Evolutionary conservation across 2,329 filamentous ascomycete genomes (phyloP), one percentile per base, ranked within the genome.

Genomic region (Macroventuria anomochaeta): DNA sequence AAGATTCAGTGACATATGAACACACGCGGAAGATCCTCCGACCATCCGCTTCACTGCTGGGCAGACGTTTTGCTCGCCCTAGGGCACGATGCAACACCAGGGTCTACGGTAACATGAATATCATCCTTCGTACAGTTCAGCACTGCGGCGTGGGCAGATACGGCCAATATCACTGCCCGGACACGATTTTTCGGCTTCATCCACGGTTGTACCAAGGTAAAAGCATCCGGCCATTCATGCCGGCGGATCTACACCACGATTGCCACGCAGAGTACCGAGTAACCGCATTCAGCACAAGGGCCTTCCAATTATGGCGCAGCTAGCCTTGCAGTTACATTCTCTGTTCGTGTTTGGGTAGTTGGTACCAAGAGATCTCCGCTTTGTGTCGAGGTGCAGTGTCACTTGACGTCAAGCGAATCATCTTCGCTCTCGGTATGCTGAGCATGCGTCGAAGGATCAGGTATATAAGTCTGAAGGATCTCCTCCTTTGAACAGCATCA

Each of bases 371-470:
- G 12, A 34, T 39, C 25, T 26, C 8, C 18, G 32, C 46, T 36
- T 31, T 18, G 21, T 49, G 23, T 37, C 20, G 42, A 29, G 23
- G 20, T n/a, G 23, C n/a, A 28, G 32, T 36, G 21, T 52, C 40
- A 21, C 28, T 52, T 46, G 36, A 46, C 49, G 49, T 46, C 49
- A 52, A 34, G 29, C 21, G 10, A 32, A 52, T 52, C 49, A 29
- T 34, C 34, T 41, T 40, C 36, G 36, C 17, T 29, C 49, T 52
- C 31, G 41, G 41, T 17, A 29, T 25, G 15, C 26, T 18, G 15
- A 26, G 20, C 2, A 25, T 32, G 28, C 20, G 17, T 18, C 26
- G 11, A 33, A 20, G 2, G n/a, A 18, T 29, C 13, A 21, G 13
- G 26, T 47, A 53, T 43, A 53, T 53, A 53, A 41, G 26, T 15